These are phyloP conservation scores for Suillus variegatus DNA, from an alignment of 768 basidiomycete species.

Conservation along the genomic window DNA sequence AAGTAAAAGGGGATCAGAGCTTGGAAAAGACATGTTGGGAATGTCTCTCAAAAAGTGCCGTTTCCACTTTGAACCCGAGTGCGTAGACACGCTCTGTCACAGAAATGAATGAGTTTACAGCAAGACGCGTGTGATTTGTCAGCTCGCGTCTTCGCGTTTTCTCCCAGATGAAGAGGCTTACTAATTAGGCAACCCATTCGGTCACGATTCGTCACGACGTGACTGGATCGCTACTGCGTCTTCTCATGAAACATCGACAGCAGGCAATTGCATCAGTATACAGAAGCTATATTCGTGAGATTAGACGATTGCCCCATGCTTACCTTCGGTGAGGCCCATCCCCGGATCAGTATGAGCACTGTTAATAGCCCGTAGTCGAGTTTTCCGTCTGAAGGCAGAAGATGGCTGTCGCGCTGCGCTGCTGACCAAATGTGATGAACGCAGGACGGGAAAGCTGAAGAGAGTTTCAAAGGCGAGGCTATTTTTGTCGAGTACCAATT, in stretches of 20 bases:
- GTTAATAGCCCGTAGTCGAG: conserved; percentile 45
- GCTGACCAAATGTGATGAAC: conserved; percentile 29
- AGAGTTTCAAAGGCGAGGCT: conserved; percentile 52
- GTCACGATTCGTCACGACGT: too few species aligned
- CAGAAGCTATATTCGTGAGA: conserved; percentile 42
- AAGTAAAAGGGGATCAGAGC: conserved; percentile 17
- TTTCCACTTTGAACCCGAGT: background rate
- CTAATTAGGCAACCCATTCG: too few species aligned
- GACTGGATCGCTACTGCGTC: too few species aligned
- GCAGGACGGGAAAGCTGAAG: conserved; percentile 44
- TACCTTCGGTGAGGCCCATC: conserved; percentile 44
- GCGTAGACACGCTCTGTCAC: conserved; percentile 17
- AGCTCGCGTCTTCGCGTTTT: background rate
- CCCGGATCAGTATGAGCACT: background rate
- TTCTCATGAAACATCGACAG: conserved; percentile 4
- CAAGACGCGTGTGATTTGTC: conserved; percentile 6
- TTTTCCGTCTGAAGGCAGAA: conserved; percentile 59
- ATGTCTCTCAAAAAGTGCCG: background rate
- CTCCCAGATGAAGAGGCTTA: too few species aligned
- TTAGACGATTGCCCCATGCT: conserved; percentile 42
- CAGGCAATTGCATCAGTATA: conserved; percentile 34
- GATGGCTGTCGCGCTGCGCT: conserved; percentile 59
- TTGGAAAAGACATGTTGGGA: conserved; percentile 18
- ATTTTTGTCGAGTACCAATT: conserved; percentile 2
- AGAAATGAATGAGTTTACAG: background rate